These are phyloP conservation scores for Colletotrichum destructivum DNA, from an alignment of 2,329 filamentous ascomycete species.

Conservation along the genomic window DNA sequence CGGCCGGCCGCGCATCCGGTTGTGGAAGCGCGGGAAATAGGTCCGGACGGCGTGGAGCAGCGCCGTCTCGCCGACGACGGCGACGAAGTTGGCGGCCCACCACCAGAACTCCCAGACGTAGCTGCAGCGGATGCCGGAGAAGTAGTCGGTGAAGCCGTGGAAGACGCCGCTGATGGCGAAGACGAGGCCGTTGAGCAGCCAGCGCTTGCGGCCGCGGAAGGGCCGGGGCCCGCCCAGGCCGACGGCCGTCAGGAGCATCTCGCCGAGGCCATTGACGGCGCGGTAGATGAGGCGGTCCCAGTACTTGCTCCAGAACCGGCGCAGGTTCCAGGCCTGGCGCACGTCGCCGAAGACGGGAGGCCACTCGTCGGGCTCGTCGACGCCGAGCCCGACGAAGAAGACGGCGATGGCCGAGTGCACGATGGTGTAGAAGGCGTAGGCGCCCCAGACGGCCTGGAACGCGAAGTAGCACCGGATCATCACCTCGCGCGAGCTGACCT, in stretches of 20 bases:
- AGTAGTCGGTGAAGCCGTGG: constrained; percentile 25
- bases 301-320: constrained; percentile 44
- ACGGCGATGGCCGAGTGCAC: constrained; percentile 15
- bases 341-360: constrained; percentile 43
- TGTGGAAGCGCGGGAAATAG: constrained; percentile 21
- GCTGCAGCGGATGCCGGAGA: constrained; percentile 23
- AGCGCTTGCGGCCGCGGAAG: constrained; percentile 28
- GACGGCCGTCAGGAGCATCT: constrained; percentile 19
- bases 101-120: constrained; percentile 31
- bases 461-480: constrained; percentile 25
- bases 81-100: constrained; percentile 35
- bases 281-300: constrained; percentile 44
- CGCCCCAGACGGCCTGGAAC: constrained; percentile 31
- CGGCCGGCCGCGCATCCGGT: constrained; percentile 8
- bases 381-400: constrained; percentile 29
- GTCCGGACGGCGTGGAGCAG: constrained; percentile 11
- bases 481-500: constrained; percentile 7
- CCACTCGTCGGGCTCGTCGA: constrained; percentile 44
- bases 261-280: constrained; percentile 19
- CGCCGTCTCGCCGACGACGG: constrained; percentile 26
- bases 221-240: constrained; percentile 17
- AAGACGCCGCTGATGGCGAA: constrained; percentile 37
- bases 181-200: constrained; percentile 40
- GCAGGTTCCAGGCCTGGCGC: constrained; percentile 40
- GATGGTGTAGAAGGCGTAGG: constrained; percentile 35